Base-by-base conservation (phyloP, 2,329 filamentous ascomycete species). In the Penicillium olsonii region DNA sequence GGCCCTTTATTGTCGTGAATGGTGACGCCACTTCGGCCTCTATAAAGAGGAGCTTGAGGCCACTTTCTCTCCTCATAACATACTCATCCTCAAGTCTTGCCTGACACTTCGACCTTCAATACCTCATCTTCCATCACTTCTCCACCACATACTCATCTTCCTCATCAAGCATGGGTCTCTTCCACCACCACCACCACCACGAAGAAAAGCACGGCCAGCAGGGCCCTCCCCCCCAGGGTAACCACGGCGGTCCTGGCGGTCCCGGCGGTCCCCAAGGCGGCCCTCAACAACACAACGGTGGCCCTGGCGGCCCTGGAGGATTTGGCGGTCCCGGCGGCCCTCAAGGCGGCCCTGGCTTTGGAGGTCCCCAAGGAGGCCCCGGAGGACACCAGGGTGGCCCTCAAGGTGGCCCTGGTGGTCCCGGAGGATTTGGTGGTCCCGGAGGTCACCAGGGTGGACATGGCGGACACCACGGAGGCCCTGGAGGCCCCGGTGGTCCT, bases 111-210 rank as follows among this genome's bases (percentile, higher is more conserved):
- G n/a, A 9, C 3, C 7, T n/a, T 12, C 31, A 19, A 20, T 2
- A 44, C 11, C 19, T 26, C 4, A 19, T 18, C 19, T 18, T 14
- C n/a, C 10, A 20, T 9, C 12, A 9, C 8, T n/a, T 18, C 18
- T 11, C 8, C 11, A 27, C 37, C 10, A 17, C 26, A 9, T 15
- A 31, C 37, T 18, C n/a, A 10, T 40, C 15, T 24, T 24, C 22
- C n/a, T 24, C 11, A 34, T 33, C 19, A 18, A 26, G 8, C 35
- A 46, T 46, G 44, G 44, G 37, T 34, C 44, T 40, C 15, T 46
- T 46, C 26, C 38, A 35, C 35, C 43, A 45, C n/a, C 38, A 35
- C 35, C 43, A 45, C n/a, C 43, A 46, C 26, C 37, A 46, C 37
- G 26, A 46, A 15, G 8, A 46, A 7, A 14, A 46, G 14, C 35